These are phyloP conservation scores for Microdochium nivale DNA, from an alignment of 2,329 filamentous ascomycete species.

Conservation along the genomic window DNA sequence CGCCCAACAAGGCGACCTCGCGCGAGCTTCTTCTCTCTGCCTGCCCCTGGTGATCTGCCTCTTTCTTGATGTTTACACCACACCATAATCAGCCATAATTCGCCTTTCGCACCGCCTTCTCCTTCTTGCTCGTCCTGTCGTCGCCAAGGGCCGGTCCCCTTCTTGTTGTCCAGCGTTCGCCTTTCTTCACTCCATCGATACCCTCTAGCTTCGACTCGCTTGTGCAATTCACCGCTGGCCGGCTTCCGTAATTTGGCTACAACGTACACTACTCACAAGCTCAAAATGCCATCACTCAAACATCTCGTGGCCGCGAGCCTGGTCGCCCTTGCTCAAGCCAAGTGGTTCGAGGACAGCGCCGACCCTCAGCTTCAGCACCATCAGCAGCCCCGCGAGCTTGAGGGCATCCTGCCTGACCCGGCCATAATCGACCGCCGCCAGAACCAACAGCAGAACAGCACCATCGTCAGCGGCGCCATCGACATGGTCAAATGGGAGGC, in stretches of 20 bases:
- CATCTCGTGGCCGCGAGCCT: background rate
- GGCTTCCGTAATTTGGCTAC: background rate
- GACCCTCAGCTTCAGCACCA: slow-evolving; percentile 10
- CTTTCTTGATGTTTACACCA: background rate
- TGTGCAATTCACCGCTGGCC: background rate
- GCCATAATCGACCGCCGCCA: slow-evolving; percentile 2
- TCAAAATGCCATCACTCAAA: background rate
- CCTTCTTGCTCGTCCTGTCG: background rate
- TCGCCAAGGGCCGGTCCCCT: background rate
- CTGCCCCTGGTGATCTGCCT: background rate
- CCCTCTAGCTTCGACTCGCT: background rate
- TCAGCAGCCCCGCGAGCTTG: slow-evolving; percentile 9
- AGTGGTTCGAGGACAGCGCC: background rate
- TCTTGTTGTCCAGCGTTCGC: background rate
- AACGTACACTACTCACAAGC: background rate
- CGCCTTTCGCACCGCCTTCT: background rate
- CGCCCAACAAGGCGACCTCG: too few relatives aligned
- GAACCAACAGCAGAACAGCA: slow-evolving; percentile 24
- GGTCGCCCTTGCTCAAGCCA: background rate
- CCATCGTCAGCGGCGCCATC: slow-evolving; percentile 29
- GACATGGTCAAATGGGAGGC: slow-evolving; percentile 49
- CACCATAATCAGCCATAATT: background rate
- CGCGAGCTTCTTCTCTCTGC: too few relatives aligned
- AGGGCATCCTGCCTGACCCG: slow-evolving; percentile 17
- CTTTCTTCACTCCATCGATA: background rate